These are phyloP conservation scores for Glaciozyma martinii DNA, from an alignment of 768 basidiomycete genomes.

Conservation along the genomic window DNA sequence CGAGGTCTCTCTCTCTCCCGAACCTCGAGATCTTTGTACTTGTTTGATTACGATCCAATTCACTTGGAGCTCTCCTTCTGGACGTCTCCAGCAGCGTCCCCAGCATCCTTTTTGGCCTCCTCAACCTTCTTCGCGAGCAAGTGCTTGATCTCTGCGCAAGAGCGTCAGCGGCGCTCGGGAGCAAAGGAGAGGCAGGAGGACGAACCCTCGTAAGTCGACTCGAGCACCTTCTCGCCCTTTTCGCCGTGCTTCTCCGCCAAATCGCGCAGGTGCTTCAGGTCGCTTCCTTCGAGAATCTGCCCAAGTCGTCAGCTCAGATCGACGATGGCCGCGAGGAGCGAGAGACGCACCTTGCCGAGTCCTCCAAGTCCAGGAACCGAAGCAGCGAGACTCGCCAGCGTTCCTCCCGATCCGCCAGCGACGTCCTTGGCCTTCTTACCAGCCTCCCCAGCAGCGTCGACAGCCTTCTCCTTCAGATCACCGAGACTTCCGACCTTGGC, in stretches of 20 bases:
- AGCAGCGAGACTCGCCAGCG: constrained; percentile 1
- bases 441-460: constrained; percentile 7
- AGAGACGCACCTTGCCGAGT: constrained; percentile 24
- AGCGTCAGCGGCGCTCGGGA: background rate
- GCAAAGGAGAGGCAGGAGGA: background rate
- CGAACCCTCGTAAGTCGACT: constrained; percentile 25
- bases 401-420: constrained; percentile 8
- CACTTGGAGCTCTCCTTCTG: constrained; percentile 31
- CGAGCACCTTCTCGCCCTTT: constrained; percentile 30
- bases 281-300: constrained; percentile 16
- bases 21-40: too few species aligned
- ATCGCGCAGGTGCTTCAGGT: constrained; percentile 28
- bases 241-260: constrained; percentile 32
- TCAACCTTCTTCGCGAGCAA: constrained; percentile 31
- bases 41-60: background rate
- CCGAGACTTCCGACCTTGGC: constrained; percentile 25
- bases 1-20: too few species aligned
- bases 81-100: constrained; percentile 23
- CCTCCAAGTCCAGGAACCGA: constrained; percentile 16
- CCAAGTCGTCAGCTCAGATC: background rate
- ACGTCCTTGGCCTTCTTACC: constrained; percentile 3
- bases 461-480: constrained; percentile 18
- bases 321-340: background rate
- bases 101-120: constrained; percentile 31
- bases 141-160: constrained; percentile 29